Conservation (phyloP, 257 asterid genomes). For the Salvia hispanica region DNA sequence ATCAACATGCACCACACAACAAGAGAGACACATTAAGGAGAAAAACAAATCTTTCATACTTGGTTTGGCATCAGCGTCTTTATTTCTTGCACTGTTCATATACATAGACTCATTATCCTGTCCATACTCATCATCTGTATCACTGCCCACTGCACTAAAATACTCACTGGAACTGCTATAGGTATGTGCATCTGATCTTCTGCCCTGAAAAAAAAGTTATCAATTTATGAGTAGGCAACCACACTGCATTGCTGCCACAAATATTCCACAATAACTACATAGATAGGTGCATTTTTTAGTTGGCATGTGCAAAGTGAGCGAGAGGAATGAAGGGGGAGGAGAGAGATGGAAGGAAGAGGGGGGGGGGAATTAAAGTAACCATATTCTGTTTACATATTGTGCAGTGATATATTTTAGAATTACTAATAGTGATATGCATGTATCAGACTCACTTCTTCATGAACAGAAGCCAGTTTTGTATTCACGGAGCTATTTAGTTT, state of each 20-base stretch:
- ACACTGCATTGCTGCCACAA: conserved; percentile 5
- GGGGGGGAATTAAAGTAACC: background rate
- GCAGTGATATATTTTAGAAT: conserved; percentile 19
- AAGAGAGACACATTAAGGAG: conserved; percentile 9
- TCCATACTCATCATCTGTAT: conserved; percentile 31
- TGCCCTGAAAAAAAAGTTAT: conserved; percentile 50
- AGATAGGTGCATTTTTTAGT: background rate
- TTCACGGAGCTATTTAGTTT: conserved; percentile 44
- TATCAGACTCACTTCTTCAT: conserved; percentile 68
- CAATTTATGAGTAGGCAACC: conserved; percentile 27
- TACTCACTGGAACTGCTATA: conserved; percentile 68
- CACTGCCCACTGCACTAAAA: conserved; percentile 44
- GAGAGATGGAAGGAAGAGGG: background rate
- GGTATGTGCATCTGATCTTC: conserved; percentile 53
- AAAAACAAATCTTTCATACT: conserved; percentile 48
- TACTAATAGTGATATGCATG: conserved; percentile 20
- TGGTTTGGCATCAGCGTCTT: conserved; percentile 35
- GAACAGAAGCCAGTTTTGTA: conserved; percentile 45
- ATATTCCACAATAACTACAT: conserved; percentile 18
- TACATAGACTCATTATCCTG: conserved; percentile 35
- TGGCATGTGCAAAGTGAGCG: conserved; percentile 13
- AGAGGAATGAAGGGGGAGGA: background rate
- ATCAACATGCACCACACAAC: conserved; percentile 18
- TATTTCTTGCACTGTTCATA: conserved; percentile 30
- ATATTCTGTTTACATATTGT: conserved; percentile 14